A percentile compares a stretch with the other conserved stretches of the same genome.
phyloP scores from a whole-genome alignment of 1,284 basidiomycete genomes.

The Ceratobasidium sp. region DNA sequence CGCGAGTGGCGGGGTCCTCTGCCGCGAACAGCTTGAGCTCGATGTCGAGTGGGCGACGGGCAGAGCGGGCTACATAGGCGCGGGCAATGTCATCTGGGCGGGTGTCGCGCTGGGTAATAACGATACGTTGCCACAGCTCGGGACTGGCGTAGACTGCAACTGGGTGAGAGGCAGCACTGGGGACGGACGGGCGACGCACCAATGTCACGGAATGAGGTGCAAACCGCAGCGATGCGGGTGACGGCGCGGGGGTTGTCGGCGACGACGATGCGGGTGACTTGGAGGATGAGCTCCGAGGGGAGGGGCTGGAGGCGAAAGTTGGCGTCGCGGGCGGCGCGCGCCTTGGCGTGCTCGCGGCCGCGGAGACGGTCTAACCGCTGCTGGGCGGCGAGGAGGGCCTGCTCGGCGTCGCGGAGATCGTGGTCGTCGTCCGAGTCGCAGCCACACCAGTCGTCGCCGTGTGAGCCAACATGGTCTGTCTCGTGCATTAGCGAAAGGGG shows the following conservation, averaged over 20 bases:
- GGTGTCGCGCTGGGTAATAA: constrained; percentile 34
- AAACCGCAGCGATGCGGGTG: constrained; percentile 26
- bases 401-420: constrained; percentile 32
- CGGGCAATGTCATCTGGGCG: constrained; percentile 29
- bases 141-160: constrained; percentile 24
- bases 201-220: constrained; percentile 36
- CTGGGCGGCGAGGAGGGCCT: constrained; percentile 7
- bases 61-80: constrained; percentile 20
- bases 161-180: neutral
- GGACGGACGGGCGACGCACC: neutral
- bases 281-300: constrained; percentile 29
- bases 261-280: constrained; percentile 28
- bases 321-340: constrained; percentile 21
- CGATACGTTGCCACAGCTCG: constrained; percentile 40
- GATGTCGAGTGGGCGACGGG: constrained; percentile 23
- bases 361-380: constrained; percentile 11
- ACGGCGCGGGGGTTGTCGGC: constrained; percentile 27
- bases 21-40: constrained; percentile 21
- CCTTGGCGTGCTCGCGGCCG: constrained; percentile 10
- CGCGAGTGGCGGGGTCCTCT: constrained; percentile 33
- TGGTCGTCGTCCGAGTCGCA: constrained; percentile 19
- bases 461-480: neutral
- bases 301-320: constrained; percentile 22
- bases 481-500: constrained; percentile 6
- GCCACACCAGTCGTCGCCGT: constrained; percentile 2